phyloP scores from a whole-genome alignment of 1,284 basidiomycete genomes.

The Rhizoctonia solani region DNA sequence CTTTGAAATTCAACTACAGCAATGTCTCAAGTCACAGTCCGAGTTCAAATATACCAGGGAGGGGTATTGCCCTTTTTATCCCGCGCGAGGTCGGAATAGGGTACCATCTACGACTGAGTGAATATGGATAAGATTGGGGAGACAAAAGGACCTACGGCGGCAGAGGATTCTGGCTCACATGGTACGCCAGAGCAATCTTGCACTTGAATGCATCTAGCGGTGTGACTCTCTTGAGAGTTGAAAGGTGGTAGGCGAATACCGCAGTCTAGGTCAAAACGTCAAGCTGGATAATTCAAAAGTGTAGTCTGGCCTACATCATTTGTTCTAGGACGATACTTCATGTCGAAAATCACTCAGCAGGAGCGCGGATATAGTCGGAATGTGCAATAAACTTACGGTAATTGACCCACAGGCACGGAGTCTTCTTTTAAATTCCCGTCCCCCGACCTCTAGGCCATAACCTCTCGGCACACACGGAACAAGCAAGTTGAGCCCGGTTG shows the following conservation, averaged over 20 bases:
- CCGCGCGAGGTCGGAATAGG: neutral
- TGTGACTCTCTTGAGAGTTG: neutral
- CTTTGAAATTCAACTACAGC: neutral
- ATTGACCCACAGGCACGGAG: neutral
- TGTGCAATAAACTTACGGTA: neutral
- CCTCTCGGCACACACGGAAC: neutral
- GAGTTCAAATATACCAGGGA: neutral
- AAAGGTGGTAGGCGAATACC: neutral
- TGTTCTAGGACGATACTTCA: neutral
- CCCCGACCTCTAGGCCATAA: neutral
- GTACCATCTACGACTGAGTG: neutral
- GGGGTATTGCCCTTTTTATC: neutral
- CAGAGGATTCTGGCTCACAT: neutral
- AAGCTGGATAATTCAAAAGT: neutral
- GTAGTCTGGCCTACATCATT: neutral
- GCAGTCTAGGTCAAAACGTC: neutral
- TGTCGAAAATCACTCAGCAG: neutral
- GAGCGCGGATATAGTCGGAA: neutral
- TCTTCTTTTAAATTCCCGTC: neutral
- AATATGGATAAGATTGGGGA: neutral
- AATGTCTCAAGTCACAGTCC: neutral
- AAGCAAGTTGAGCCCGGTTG: neutral
- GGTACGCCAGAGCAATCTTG: neutral
- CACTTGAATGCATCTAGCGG: neutral
- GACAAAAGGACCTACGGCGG: neutral